These are phyloP conservation scores for Aurifilum marmelostoma DNA, from an alignment of 2,329 filamentous ascomycete species.

Conservation along the genomic window DNA sequence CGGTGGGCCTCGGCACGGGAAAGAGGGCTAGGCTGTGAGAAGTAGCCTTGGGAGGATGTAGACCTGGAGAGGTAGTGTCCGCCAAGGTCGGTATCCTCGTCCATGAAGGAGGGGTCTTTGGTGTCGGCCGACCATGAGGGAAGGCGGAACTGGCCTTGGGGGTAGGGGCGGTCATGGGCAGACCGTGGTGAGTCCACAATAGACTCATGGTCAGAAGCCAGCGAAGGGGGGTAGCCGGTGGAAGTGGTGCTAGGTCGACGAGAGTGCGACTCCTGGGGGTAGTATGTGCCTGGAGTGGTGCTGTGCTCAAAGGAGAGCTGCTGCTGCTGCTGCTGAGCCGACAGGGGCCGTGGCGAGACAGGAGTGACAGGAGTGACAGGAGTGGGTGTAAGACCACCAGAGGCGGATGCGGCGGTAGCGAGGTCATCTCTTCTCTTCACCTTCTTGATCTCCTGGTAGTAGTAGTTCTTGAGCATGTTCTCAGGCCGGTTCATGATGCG, in stretches of 20 bases:
- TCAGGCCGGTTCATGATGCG: slow-evolving; percentile 80
- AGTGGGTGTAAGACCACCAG: background rate
- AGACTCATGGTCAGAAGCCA: slow-evolving; percentile 71
- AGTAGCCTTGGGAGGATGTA: slow-evolving; percentile 17
- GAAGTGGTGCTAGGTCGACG: slow-evolving; percentile 16
- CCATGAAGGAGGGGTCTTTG: background rate
- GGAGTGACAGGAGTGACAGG: background rate
- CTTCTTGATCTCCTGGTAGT: slow-evolving; percentile 44
- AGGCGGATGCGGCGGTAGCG: background rate
- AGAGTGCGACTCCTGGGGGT: background rate
- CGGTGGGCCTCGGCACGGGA: background rate
- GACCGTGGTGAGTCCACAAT: slow-evolving; percentile 16
- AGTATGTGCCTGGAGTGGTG: background rate
- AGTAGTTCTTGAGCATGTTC: slow-evolving; percentile 96
- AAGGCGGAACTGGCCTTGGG: slow-evolving; percentile 16
- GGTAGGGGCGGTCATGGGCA: slow-evolving; percentile 9
- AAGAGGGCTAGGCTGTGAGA: background rate
- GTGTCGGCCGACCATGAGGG: background rate
- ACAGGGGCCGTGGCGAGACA: background rate
- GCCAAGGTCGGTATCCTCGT: background rate
- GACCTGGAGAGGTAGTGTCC: slow-evolving; percentile 12
- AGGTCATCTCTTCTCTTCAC: background rate
- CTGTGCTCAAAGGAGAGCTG: background rate
- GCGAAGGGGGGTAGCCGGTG: slow-evolving; percentile 52
- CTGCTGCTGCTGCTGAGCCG: background rate